These are phyloP conservation scores for Zymoseptoria passerinii DNA, from an alignment of 2,329 filamentous ascomycete genomes.

Conservation along the genomic window DNA sequence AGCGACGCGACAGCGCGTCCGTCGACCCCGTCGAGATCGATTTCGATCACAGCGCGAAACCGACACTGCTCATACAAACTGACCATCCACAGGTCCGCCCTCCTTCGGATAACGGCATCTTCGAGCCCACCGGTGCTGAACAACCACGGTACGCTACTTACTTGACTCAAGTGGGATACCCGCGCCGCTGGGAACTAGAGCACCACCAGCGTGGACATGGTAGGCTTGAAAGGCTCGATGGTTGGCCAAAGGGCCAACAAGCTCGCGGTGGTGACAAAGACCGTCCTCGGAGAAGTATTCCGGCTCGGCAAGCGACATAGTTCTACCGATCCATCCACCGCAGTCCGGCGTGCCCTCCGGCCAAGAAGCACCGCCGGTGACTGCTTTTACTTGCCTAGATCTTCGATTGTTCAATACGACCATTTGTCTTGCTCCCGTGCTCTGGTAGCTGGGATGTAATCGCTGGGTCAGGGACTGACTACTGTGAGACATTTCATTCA, in stretches of 20 bases:
- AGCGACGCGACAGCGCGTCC: too few species aligned
- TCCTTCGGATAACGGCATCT: neutral
- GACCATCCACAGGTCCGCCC: neutral
- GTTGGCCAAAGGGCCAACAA: neutral
- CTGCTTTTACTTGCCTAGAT: neutral
- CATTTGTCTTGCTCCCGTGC: neutral
- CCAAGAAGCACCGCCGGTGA: neutral
- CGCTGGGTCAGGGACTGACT: neutral
- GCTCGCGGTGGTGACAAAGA: neutral
- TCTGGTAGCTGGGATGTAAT: neutral
- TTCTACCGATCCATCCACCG: neutral
- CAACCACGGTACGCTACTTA: neutral
- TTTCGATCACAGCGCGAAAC: neutral
- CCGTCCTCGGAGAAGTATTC: neutral
- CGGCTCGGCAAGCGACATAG: neutral
- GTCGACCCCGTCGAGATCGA: too few species aligned
- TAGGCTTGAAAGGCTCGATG: neutral
- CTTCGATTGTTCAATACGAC: neutral
- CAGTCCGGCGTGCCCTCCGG: neutral
- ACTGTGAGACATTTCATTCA: neutral
- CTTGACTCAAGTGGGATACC: neutral
- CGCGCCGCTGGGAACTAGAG: neutral
- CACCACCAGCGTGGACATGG: neutral
- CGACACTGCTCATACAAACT: neutral
- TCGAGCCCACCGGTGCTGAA: neutral